A percentile compares a stretch with the other conserved stretches of the same genome.
Evolutionary conservation across 192 early-diverging fungal species (phyloP).

Genomic region (Martensiomyces pterosporus): DNA sequence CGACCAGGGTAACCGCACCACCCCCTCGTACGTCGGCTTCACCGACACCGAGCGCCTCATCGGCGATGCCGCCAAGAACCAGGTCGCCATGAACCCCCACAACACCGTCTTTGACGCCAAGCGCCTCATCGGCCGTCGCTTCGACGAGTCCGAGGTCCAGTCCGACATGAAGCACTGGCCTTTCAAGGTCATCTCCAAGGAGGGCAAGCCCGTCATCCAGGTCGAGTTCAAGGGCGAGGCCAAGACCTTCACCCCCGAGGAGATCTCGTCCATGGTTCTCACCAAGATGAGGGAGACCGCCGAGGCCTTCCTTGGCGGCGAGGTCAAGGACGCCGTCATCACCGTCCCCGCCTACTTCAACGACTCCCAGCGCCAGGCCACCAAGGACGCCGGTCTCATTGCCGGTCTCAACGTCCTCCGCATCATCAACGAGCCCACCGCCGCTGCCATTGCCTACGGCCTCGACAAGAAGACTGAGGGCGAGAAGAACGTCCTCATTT

Average conservation of each 20-base stretch:
- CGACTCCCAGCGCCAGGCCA: conserved; percentile 99
- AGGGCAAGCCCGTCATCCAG: conserved; percentile 85
- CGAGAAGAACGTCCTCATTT: conserved; percentile 93
- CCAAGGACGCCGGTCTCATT: conserved; percentile 98
- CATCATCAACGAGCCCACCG: conserved; percentile 99
- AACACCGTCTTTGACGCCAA: conserved; percentile 99
- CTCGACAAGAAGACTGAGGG: conserved; percentile 90
- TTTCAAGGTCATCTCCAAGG: conserved; percentile 91
- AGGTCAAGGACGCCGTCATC: conserved; percentile 85
- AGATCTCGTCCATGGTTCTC: conserved; percentile 97
- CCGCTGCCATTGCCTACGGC: conserved; percentile 99
- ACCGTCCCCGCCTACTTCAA: conserved; percentile 99
- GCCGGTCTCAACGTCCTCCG: conserved; percentile 95
- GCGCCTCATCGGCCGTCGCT: conserved; percentile 95
- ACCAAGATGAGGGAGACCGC: conserved; percentile 99
- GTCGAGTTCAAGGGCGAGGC: conserved; percentile 95
- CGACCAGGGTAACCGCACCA: conserved; percentile 99
- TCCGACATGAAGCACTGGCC: conserved; percentile 99
- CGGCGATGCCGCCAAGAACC: conserved; percentile 99
- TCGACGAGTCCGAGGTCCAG: conserved; percentile 90
- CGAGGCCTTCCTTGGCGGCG: conserved; percentile 82
- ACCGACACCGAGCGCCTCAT: conserved; percentile 97
- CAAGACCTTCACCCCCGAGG: conserved; percentile 94
- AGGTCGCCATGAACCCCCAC: conserved; percentile 96
- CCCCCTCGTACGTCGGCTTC: conserved; percentile 96